Evolutionary conservation across 164 flowering plant species (phyloP), one percentile per base, ranked within the genome.

Genomic region (Nymphaea thermarum): DNA sequence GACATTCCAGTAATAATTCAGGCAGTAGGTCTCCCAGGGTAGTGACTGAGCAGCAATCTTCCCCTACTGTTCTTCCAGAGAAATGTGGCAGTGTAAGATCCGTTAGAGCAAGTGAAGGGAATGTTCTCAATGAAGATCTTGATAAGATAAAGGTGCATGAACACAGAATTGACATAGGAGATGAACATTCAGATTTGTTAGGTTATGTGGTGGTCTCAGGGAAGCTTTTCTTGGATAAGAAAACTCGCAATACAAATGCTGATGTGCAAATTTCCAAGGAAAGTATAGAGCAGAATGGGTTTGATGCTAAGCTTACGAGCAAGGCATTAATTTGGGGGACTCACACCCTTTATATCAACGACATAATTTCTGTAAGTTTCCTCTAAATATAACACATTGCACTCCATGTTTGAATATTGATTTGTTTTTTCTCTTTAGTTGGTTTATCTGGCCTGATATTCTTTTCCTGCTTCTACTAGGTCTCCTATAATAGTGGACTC

Each of bases 51-150:
- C 95, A 89, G 75, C 96, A 90, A 44, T 73, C 85, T 11, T 92
- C 98, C 16, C 98, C 99, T 2, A 77, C 86, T 73, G 98, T 94
- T 16, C 91, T 91, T 77, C 99, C 99, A 3, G 98, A 91, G 79
- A 94, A 90, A 70, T 90, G 96, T 42, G 72, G 87, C 66, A 87
- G 80, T 70, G 82, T 80, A 63, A 94, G 82, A 83, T 76, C 84
- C 62, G 71, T 76, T 6, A 76, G 73, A 71, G 73, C 69, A 64
- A 74, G 60, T 68, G 82, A 79, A 51, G 72, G 45, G 62, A 75
- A 66, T 73, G 72, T 47, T 60, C 61, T 68, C 70, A 67, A 66
- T 68, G 85, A 77, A 72, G 83, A 81, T 79, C 76, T 77, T 14
- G 86, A 81, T 25, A 79, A 78, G 67, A 66, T 71, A 11, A 87